Conservation (phyloP, 495 filamentous ascomycete species). For the Copromyces sp. region DNA sequence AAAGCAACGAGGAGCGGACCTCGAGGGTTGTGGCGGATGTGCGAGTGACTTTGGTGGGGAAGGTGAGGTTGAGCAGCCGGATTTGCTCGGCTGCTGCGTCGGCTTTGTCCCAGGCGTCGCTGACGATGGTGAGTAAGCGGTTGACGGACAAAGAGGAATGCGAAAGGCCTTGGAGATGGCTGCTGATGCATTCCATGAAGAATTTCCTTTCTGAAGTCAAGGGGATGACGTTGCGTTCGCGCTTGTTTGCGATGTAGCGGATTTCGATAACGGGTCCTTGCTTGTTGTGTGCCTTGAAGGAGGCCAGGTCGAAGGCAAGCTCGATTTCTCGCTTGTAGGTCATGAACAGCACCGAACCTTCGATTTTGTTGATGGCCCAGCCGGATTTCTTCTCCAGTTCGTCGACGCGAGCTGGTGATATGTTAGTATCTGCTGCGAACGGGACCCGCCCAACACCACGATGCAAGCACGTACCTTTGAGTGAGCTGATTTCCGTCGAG, state of each 20-base stretch:
- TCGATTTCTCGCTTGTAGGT: conserved; percentile 69
- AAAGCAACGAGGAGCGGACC: conserved; percentile 43
- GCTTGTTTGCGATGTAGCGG: conserved; percentile 44
- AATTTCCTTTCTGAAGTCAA: conserved; percentile 51
- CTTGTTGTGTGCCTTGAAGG: conserved; percentile 36
- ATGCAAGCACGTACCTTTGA: conserved; percentile 50
- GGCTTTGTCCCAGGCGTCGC: conserved; percentile 50
- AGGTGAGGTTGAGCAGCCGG: conserved; percentile 41
- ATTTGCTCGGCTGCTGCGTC: conserved; percentile 42
- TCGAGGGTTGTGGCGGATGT: conserved; percentile 46
- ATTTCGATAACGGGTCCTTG: conserved; percentile 34
- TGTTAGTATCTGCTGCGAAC: not conserved
- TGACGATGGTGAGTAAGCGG: conserved; percentile 45
- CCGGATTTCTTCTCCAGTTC: conserved; percentile 58
- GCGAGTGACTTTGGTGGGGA: conserved; percentile 43
- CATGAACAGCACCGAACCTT: conserved; percentile 57
- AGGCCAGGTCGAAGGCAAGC: conserved; percentile 59
- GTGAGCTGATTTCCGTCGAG: conserved; percentile 57
- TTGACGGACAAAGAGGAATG: conserved; percentile 40
- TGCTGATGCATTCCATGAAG: conserved; percentile 55
- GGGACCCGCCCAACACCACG: not conserved
- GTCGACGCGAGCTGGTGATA: conserved; percentile 49
- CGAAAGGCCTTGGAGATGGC: conserved; percentile 43
- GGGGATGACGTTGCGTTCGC: conserved; percentile 37
- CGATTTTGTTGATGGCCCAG: conserved; percentile 65